Evolutionary conservation across 768 basidiomycete genomes (phyloP).

Genomic region (Podaxis sp.): DNA sequence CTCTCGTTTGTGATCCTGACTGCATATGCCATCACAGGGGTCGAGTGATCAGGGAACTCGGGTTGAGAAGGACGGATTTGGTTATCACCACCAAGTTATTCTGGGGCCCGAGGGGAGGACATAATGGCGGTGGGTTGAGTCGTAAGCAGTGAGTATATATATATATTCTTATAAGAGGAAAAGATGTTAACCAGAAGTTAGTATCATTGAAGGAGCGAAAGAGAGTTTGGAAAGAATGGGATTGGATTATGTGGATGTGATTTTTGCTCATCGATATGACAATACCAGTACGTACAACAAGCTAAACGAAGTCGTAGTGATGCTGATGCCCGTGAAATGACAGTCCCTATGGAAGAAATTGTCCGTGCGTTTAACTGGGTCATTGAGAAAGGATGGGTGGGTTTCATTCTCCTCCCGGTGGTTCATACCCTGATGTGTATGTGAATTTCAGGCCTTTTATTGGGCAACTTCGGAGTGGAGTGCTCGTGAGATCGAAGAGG

Average conservation of each 20-base stretch:
- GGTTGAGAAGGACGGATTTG: conserved; percentile 62
- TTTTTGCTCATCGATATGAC: conserved; percentile 72
- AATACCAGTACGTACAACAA: conserved; percentile 35
- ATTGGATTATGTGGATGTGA: conserved; percentile 74
- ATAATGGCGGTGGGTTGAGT: conserved; percentile 56
- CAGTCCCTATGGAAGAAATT: conserved; percentile 72
- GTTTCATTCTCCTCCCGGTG: conserved; percentile 14
- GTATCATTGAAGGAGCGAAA: conserved; percentile 75
- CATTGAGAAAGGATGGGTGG: conserved; percentile 70
- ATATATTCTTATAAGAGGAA: background rate
- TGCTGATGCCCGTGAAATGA: background rate
- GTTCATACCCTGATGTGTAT: background rate
- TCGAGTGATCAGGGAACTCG: conserved; percentile 73
- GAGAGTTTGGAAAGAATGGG: conserved; percentile 66
- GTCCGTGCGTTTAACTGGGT: conserved; percentile 82
- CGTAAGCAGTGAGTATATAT: conserved; percentile 52
- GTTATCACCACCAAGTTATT: conserved; percentile 82
- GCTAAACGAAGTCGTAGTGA: background rate
- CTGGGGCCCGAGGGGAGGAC: conserved; percentile 66
- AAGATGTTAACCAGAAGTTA: conserved; percentile 20
- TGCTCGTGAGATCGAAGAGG: conserved; percentile 67
- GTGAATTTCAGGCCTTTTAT: conserved; percentile 49
- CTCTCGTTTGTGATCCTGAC: background rate
- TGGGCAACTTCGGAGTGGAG: conserved; percentile 84
- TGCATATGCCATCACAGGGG: conserved; percentile 39